These are phyloP conservation scores for Chaetomiaceae sp. DNA, from an alignment of 2,329 filamentous ascomycete genomes.

Conservation along the genomic window DNA sequence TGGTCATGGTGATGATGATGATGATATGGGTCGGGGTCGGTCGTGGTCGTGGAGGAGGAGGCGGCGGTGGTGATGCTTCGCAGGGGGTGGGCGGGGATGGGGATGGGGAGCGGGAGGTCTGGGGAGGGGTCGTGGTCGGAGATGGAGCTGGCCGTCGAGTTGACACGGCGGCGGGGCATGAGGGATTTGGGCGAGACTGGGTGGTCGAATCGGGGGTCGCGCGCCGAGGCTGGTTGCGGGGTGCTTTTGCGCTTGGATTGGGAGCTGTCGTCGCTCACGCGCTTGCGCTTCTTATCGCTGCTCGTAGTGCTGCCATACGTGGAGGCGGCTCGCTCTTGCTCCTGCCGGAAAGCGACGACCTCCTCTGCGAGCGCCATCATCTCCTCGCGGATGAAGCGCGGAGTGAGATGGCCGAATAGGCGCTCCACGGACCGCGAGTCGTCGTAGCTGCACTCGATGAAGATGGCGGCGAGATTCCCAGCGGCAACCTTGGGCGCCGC, in stretches of 20 bases:
- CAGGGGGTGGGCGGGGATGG: conserved; percentile 1
- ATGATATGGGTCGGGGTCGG: not conserved
- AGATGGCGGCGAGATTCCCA: conserved; percentile 71
- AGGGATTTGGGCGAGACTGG: conserved; percentile 12
- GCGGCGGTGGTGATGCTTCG: conserved; percentile 1
- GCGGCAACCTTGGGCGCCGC: conserved; percentile 78
- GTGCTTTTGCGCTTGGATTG: conserved; percentile 21
- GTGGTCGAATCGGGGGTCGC: conserved; percentile 20
- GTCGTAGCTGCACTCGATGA: conserved; percentile 94
- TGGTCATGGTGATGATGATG: too few relatives aligned
- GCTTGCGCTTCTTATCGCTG: conserved; percentile 53
- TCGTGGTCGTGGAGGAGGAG: not conserved
- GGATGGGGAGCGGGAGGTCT: not conserved
- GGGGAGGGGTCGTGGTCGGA: conserved; percentile 15
- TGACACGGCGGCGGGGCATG: conserved; percentile 7
- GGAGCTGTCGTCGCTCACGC: conserved; percentile 39
- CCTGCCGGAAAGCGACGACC: conserved; percentile 51
- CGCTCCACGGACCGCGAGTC: conserved; percentile 71
- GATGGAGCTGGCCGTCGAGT: not conserved
- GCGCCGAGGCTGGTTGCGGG: conserved; percentile 14
- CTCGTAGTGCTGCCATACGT: not conserved
- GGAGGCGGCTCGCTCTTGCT: conserved; percentile 6
- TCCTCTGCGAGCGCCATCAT: conserved; percentile 65
- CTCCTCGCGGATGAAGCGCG: conserved; percentile 76
- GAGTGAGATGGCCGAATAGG: conserved; percentile 85